Conservation (phyloP, 2,329 filamentous ascomycete genomes). For the Alternaria novae-zelandiae region DNA sequence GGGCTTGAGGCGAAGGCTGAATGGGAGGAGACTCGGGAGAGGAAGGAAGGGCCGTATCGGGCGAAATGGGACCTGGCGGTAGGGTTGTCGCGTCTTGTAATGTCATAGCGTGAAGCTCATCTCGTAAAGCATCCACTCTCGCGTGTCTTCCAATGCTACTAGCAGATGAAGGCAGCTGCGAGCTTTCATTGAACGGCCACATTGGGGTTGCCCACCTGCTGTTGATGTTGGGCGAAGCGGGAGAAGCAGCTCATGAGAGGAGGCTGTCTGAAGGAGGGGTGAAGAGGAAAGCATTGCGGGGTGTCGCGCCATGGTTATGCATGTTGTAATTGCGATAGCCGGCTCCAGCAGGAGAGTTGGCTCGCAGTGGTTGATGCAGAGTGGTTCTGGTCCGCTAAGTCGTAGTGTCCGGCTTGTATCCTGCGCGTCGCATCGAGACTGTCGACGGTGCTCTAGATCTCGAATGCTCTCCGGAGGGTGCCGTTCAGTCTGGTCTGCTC, state of each 20-base stretch:
- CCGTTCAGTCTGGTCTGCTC: neutral
- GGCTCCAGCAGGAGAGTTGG: neutral
- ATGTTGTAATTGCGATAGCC: neutral
- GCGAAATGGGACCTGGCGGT: neutral
- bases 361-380: slow-evolving; percentile 3
- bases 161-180: neutral
- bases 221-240: neutral
- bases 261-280: neutral
- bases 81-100: neutral
- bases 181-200: neutral
- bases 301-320: neutral
- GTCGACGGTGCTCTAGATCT: neutral
- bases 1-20: neutral
- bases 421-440: neutral
- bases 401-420: neutral
- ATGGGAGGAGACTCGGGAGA: neutral
- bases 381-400: slow-evolving; percentile 9
- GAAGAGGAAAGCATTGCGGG: neutral
- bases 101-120: neutral
- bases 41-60: neutral
- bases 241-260: neutral
- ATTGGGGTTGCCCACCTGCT: neutral
- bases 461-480: neutral
- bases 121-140: neutral
- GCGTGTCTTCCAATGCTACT: neutral